Evolutionary conservation across 768 basidiomycete species (phyloP), one percentile per base, ranked within the genome.

Genomic region (Chalciporus pseudorubinellus): DNA sequence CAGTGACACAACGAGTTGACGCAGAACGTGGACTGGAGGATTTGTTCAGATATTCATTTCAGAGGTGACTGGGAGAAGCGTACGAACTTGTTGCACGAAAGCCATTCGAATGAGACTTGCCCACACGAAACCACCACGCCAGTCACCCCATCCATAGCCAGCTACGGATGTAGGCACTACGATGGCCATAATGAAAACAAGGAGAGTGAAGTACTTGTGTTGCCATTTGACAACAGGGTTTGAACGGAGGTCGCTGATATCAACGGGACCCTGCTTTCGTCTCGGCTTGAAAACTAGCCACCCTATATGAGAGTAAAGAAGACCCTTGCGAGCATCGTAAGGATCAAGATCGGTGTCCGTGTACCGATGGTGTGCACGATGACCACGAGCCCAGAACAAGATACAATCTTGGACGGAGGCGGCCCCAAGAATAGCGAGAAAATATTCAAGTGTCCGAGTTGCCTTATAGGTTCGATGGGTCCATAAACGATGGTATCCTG

Each of bases 341-440:
- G 92, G 92, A 72, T 95, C 92, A 57, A 95, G 86, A 48, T 92
- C 89, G 59, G 92, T 95, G 74, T 94, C 93, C 56, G 92, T 95
- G 75, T 94, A 94, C 34, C 92, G 81, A 66, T 94, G 93, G 70
- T 94, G 92, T 2, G 94, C 93, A 50, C 94, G 88, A 75, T 98
- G 94, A 43, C 92, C 92, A 45, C 93, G 81, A 26, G 85, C 85
- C 95, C 95, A 98, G 94, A 94, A 97, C 65, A 89, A 89, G 76
- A 98, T 94, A 21, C 92, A 94, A 7, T 92, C 92, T 66, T 97
- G 83, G 46, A 93, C 86, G 8, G 90, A 92, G 38, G 93, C 94
- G 1, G 91, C 84, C 48, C 92, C 95, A 10, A 85, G 83, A 39
- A 87, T 63, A 29, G 92, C 89, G 40, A 95, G 82, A 64, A 82